Evolutionary conservation across 2,329 filamentous ascomycete species (phyloP), one percentile per base, ranked within the genome.

Genomic region (Purpureocillium lavendulum): DNA sequence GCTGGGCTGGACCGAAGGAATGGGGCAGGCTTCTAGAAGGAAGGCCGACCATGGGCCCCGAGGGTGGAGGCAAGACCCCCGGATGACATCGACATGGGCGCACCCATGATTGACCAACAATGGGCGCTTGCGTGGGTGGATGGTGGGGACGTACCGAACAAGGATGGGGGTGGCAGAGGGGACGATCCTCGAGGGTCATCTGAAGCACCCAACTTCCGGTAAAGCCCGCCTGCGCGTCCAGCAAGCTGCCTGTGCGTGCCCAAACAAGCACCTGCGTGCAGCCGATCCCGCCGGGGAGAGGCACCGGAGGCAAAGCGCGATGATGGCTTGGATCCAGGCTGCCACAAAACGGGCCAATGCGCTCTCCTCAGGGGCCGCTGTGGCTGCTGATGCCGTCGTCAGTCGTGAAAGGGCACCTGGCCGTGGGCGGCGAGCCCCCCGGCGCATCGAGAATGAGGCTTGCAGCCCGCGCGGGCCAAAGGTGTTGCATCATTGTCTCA

Each of bases 371-470:
- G 35, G 35, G 35, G 9, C 26, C 35, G 18, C 8, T 26, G 35
- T 36, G 35, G 26, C 35, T 30, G 35, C 26, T 13, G 18, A 13
- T 17, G 26, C 28, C 7, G 35, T n/a, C 35, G 15, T 36, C 15
- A 24, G 26, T 28, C 12, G 24, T 36, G 15, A 12, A 36, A 9
- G 34, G 21, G 14, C 14, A 16, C 10, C 6, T 26, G 21, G 5
- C 10, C 10, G 21, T 26, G 21, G 21, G 21, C 16, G 15, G 21
- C 12, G 14, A 17, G 35, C 7, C 7, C 4, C 12, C 7, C 18
- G 36, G 36, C 30, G 29, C 26, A 32, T 18, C 36, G 8, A 38
- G 18, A 38, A 29, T 38, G 36, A 38, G 36, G 36, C 36, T 38
- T 38, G 35, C 35, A 36, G 35, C 35, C 34, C 21, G 16, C 15